Percentiles rank a stretch among this genome's conserved stretches.
These are phyloP conservation scores for Albizia julibrissin DNA, from an alignment of 306 rosid species.

Conservation along the genomic window DNA sequence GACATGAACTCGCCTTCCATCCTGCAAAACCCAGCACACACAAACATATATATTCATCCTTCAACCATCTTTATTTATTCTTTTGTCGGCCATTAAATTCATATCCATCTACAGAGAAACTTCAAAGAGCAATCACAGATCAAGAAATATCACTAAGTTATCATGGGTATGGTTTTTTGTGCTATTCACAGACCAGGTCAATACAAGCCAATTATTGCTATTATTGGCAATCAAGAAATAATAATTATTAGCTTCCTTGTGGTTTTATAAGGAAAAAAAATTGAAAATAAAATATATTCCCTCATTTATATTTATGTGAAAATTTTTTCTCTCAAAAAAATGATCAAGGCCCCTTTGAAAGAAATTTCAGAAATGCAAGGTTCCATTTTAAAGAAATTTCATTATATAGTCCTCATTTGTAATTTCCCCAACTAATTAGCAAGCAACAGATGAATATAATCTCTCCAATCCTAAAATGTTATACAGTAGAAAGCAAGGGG, in stretches of 20 bases:
- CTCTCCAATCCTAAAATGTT: not conserved
- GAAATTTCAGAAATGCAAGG: not conserved
- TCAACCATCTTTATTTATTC: not conserved
- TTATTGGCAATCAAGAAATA: not conserved
- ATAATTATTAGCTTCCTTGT: no score
- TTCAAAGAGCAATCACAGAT: not conserved
- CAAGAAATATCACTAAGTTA: not conserved
- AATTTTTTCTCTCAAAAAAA: no score
- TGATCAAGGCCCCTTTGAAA: not conserved
- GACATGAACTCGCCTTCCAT: slow-evolving; percentile 60
- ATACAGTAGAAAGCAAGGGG: no score
- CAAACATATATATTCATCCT: not conserved
- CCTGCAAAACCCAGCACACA: slow-evolving; percentile 28
- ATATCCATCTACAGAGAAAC: not conserved
- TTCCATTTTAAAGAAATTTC: not conserved
- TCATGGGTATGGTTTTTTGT: not conserved
- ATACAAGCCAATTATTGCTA: not conserved
- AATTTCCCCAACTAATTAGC: not conserved
- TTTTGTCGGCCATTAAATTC: not conserved
- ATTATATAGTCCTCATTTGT: no score
- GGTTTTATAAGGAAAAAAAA: no score
- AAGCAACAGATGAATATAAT: not conserved
- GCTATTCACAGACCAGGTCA: not conserved
- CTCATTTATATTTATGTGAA: not conserved
- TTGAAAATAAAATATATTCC: not conserved